Percentiles rank a stretch among this genome's conserved stretches.
Conservation (phyloP, 805 yeast genomes). For the Candida nemodendra region DNA sequence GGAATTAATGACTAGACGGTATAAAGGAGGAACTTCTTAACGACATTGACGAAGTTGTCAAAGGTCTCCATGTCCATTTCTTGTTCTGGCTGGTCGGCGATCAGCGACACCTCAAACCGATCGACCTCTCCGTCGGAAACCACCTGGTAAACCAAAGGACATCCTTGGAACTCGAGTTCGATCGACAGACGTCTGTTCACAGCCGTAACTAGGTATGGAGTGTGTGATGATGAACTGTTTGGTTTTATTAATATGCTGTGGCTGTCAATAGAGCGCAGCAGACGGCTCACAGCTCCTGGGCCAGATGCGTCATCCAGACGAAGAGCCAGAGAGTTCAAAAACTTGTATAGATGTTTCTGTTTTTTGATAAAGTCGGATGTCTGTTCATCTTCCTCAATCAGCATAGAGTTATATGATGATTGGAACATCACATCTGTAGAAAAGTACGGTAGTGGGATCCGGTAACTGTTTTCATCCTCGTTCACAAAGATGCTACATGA, state of each 20-base stretch:
- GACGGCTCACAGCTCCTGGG: constrained; percentile 13
- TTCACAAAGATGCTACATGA: constrained; percentile 25
- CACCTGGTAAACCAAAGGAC: constrained; percentile 28
- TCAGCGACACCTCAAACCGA: constrained; percentile 24
- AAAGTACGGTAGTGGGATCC: constrained; percentile 26
- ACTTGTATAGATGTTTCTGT: constrained; percentile 22
- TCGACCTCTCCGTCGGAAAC: constrained; percentile 26
- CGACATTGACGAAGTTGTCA: constrained; percentile 8
- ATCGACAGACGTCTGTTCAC: constrained; percentile 26
- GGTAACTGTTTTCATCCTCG: constrained; percentile 29
- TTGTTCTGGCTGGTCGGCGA: constrained; percentile 14
- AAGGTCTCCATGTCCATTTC: constrained; percentile 12
- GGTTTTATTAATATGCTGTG: constrained; percentile 17
- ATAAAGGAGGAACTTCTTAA: too few relatives aligned
- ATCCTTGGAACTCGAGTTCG: constrained; percentile 28
- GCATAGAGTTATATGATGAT: constrained; percentile 28
- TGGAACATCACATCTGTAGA: constrained; percentile 32
- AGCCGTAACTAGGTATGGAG: constrained; percentile 21
- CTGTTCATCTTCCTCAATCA: constrained; percentile 19
- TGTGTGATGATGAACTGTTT: constrained; percentile 3
- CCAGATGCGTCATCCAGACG: constrained; percentile 21
- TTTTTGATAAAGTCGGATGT: constrained; percentile 11
- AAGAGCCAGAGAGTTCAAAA: constrained; percentile 23
- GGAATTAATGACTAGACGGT: too few relatives aligned
- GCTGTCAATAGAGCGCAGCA: constrained; percentile 16